Evolutionary conservation across 257 asterid genomes (phyloP).

Genomic region (Craterostigma plantagineum): DNA sequence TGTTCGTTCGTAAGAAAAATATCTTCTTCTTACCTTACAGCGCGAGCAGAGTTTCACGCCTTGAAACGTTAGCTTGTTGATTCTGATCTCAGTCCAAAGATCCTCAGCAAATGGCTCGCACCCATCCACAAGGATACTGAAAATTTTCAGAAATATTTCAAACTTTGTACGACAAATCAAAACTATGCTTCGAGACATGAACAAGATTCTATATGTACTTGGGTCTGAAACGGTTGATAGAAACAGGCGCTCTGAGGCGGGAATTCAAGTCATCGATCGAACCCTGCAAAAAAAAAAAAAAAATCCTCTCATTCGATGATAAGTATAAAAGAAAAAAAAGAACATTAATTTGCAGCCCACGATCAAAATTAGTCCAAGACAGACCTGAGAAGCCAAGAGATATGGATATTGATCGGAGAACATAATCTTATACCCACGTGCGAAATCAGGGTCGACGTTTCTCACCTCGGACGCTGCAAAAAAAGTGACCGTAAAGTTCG

Average conservation of each 20-base stretch:
- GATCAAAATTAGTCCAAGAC: not conserved
- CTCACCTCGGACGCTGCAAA: slow-evolving; percentile 27
- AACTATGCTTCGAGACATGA: too few species aligned
- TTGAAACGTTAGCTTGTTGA: slow-evolving; percentile 24
- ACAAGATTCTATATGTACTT: too few species aligned
- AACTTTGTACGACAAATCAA: too few species aligned
- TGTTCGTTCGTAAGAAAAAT: not conserved
- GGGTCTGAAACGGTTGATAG: slow-evolving; percentile 46
- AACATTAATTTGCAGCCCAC: not conserved
- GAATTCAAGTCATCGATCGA: slow-evolving; percentile 40
- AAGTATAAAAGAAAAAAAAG: not conserved
- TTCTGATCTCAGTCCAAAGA: slow-evolving; percentile 37
- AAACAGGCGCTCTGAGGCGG: slow-evolving; percentile 34
- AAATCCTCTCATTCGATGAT: not conserved
- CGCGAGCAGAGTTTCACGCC: slow-evolving; percentile 60
- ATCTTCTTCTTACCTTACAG: slow-evolving; percentile 46
- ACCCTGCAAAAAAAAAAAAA: slow-evolving; percentile 26
- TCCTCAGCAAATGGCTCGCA: slow-evolving; percentile 51
- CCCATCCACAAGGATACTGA: slow-evolving; percentile 55
- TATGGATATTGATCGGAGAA: slow-evolving; percentile 41
- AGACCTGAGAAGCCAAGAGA: slow-evolving; percentile 42
- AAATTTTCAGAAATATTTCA: too few species aligned
- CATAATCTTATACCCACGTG: slow-evolving; percentile 25
- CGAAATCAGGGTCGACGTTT: slow-evolving; percentile 28
- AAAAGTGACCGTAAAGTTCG: not conserved